These are phyloP conservation scores for Plasmodium ovale DNA, from an alignment of 169 alveolate genomes.

Conservation along the genomic window DNA sequence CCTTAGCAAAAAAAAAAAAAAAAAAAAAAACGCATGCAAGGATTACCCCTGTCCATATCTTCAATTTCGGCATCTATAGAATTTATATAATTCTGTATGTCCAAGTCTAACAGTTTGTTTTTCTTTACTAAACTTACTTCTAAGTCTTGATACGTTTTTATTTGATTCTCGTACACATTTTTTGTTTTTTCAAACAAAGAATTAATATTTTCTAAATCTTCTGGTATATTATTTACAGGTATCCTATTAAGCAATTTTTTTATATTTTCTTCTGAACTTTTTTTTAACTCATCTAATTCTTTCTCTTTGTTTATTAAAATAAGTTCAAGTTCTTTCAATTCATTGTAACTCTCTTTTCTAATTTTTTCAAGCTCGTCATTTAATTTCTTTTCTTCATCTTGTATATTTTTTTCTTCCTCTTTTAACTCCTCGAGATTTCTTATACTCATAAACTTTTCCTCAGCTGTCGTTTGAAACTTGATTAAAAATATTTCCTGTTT, in stretches of 20 bases:
- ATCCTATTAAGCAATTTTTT: slow-evolving; percentile 14
- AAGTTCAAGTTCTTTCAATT: slow-evolving; percentile 17
- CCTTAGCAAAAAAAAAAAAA: slow-evolving; percentile 1
- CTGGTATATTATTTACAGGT: slow-evolving; percentile 46
- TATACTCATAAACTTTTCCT: slow-evolving; percentile 17
- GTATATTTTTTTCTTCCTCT: slow-evolving; percentile 53
- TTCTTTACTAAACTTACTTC: slow-evolving; percentile 48
- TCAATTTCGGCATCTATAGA: slow-evolving; percentile 37
- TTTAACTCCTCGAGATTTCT: slow-evolving; percentile 23
- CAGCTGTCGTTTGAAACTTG: slow-evolving; percentile 66
- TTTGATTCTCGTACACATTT: slow-evolving; percentile 55
- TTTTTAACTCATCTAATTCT: slow-evolving; percentile 32
- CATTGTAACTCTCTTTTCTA: slow-evolving; percentile 48
- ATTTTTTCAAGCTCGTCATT: slow-evolving; percentile 53
- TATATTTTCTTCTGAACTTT: slow-evolving; percentile 37
- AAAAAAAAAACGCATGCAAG: background rate
- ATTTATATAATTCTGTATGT: slow-evolving; percentile 45
- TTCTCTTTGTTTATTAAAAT: slow-evolving; percentile 32
- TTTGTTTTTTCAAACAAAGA: slow-evolving; percentile 62
- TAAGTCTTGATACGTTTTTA: slow-evolving; percentile 46
- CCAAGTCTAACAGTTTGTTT: slow-evolving; percentile 30
- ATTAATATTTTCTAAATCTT: slow-evolving; percentile 47
- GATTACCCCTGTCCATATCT: slow-evolving; percentile 23
- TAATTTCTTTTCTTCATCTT: slow-evolving; percentile 65
- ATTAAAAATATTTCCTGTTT: slow-evolving; percentile 29